Conservation (phyloP, 306 rosid genomes). For the Vicia faba region DNA sequence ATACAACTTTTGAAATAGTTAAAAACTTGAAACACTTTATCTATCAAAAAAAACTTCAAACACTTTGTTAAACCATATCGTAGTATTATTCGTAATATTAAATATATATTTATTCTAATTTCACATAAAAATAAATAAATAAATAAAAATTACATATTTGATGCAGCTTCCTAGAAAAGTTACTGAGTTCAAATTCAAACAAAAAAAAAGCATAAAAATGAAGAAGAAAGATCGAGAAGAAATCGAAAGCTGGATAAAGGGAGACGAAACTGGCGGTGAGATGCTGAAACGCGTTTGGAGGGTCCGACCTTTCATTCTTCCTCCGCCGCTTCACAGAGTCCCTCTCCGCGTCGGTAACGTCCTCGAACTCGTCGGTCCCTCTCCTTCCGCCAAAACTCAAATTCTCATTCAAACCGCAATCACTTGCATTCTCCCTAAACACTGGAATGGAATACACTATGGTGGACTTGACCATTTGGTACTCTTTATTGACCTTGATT, state of each 20-base stretch:
- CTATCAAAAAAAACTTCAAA: too few relatives aligned
- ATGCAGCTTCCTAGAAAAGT: too few relatives aligned
- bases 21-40: too few relatives aligned
- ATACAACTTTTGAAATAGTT: too few relatives aligned
- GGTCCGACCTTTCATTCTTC: slow-evolving; percentile 58
- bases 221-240: neutral
- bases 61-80: too few relatives aligned
- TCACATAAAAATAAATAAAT: too few relatives aligned
- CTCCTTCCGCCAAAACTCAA: slow-evolving; percentile 83
- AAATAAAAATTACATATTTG: too few relatives aligned
- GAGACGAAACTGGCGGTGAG: slow-evolving; percentile 61
- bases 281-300: slow-evolving; percentile 63
- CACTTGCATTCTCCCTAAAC: slow-evolving; percentile 71
- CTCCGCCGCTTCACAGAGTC: slow-evolving; percentile 77
- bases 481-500: slow-evolving; percentile 79
- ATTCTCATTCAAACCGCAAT: slow-evolving; percentile 74
- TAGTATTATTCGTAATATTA: too few relatives aligned
- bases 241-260: slow-evolving; percentile 52
- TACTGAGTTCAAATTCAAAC: too few relatives aligned
- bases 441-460: slow-evolving; percentile 65
- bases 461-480: slow-evolving; percentile 70
- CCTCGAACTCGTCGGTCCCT: slow-evolving; percentile 80
- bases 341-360: slow-evolving; percentile 84
- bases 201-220: too few relatives aligned
- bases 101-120: too few relatives aligned